A percentile compares a stretch with the other conserved stretches of the same genome.
phyloP scores from a whole-genome alignment of 2,329 filamentous ascomycete genomes.

The Colletotrichum shisoi region DNA sequence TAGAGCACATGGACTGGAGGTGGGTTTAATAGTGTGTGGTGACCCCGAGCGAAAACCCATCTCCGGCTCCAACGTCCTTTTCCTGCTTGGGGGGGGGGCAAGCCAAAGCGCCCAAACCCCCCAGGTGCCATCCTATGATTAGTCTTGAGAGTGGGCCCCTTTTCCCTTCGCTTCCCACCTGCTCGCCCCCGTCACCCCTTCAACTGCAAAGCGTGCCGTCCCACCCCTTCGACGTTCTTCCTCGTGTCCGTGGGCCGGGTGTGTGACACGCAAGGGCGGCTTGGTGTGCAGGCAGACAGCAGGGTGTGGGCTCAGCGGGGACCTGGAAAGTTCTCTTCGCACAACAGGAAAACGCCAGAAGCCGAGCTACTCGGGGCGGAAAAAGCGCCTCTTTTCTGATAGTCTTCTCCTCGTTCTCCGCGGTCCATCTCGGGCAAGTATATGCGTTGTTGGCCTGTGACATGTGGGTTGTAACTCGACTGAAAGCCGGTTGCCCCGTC shows the following conservation, averaged over 20 bases:
- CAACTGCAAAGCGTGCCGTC: conserved; percentile 8
- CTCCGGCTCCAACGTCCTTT: conserved; percentile 27
- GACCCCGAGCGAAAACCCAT: conserved; percentile 22
- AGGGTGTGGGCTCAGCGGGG: conserved; percentile 23
- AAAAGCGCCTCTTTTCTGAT: not conserved
- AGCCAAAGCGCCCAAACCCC: conserved; percentile 30
- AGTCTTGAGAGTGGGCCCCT: conserved; percentile 24
- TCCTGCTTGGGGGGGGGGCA: conserved; percentile 28
- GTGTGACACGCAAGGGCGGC: conserved; percentile 25
- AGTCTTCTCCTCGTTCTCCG: not conserved
- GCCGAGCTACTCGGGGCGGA: conserved; percentile 16
- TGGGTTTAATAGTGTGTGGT: conserved; percentile 34
- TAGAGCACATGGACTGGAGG: conserved; percentile 29
- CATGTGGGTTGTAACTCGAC: conserved; percentile 18
- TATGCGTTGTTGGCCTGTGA: not conserved
- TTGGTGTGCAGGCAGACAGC: conserved; percentile 1
- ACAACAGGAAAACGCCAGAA: not conserved
- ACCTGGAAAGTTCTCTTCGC: conserved; percentile 18
- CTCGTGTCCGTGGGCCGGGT: conserved; percentile 27
- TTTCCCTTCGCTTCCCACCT: conserved; percentile 9
- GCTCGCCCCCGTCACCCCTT: conserved; percentile 13
- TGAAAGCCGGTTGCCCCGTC: conserved; percentile 28
- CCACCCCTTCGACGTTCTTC: conserved; percentile 2
- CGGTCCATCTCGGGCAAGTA: not conserved
- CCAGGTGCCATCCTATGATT: conserved; percentile 38